Evolutionary conservation across 192 early-diverging fungal species (phyloP), one percentile per base, ranked within the genome.

Genomic region (Backusella morwellensis): DNA sequence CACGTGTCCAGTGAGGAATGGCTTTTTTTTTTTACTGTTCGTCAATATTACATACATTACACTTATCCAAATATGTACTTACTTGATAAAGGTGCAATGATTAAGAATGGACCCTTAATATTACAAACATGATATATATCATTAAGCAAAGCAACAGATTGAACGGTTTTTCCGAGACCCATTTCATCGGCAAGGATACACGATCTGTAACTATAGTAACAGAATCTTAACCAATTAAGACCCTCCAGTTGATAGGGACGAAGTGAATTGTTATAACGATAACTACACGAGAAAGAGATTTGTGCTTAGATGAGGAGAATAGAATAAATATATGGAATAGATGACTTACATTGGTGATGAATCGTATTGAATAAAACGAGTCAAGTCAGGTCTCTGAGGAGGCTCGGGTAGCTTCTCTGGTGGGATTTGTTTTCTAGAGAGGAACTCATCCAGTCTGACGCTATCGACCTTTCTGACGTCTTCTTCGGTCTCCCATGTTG

Each of bases 121-220:
- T 88, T 87, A 26, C 88, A 84, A n/a, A 82, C 80, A 40, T 78
- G 76, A 69, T 91, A 92, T 7, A 95, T 87, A 66, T 92, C 86
- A 68, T 92, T 85, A n/a, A 95, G 77, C 52, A 95, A 92, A 1
- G 91, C 89, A n/a, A 92, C 93, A 2, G 93, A 93, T 79, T 96
- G 94, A 1, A 89, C 90, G 3, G 93, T 94, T 79, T 94, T 98
- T 17, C 98, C 98, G 15, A 97, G 85, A 34, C 95, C 92, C 94
- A 92, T 90, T 85, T 98, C 97, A 78, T 98, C 97, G 0, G 97
- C 98, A 72, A 98, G 82, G 74, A 99, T 98, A 15, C 96, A 86
- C 21, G 90, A 93, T 68, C 93, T 89, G 32, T 84, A 77, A 71
- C 89, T 90, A 82, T 89, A 91, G 86, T 93, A 95, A 76, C 93